These are phyloP conservation scores for Paramecium bursaria DNA, from an alignment of 73 alveolate genomes.

Conservation along the genomic window DNA sequence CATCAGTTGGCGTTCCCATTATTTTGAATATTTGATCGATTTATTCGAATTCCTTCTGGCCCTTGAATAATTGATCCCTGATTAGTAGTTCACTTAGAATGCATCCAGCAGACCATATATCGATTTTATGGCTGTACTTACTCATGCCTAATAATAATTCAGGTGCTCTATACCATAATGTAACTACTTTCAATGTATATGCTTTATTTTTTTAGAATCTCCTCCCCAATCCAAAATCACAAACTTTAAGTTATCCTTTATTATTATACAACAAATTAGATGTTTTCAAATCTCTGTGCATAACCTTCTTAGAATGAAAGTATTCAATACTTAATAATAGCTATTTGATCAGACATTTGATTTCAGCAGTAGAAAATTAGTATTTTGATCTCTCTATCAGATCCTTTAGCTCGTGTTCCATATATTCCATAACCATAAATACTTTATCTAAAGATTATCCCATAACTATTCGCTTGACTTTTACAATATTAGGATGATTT, in stretches of 20 bases:
- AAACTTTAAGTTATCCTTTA: conserved; percentile 81
- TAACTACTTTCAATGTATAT: conserved; percentile 87
- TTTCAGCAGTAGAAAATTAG: conserved; percentile 59
- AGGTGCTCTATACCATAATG: conserved; percentile 97
- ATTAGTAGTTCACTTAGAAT: conserved; percentile 68
- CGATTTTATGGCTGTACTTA: conserved; percentile 81
- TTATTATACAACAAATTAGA: conserved; percentile 80
- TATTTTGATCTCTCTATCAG: conserved; percentile 69
- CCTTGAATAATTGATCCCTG: conserved; percentile 70
- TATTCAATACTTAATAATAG: conserved; percentile 78
- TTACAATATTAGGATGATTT: conserved; percentile 91
- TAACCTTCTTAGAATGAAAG: conserved; percentile 75
- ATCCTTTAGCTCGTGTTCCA: conserved; percentile 94
- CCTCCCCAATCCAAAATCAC: conserved; percentile 87
- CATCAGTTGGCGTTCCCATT: conserved; percentile 96
- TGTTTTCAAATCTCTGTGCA: conserved; percentile 90
- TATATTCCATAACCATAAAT: conserved; percentile 93
- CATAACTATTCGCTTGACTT: conserved; percentile 83
- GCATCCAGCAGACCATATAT: conserved; percentile 77
- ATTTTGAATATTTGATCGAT: conserved; percentile 80
- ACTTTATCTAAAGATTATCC: conserved; percentile 82
- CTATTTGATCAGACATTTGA: conserved; percentile 60
- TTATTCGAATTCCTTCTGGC: conserved; percentile 24
- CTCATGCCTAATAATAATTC: conserved; percentile 88
- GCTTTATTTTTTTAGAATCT: conserved; percentile 64